These are phyloP conservation scores for Pseudogymnoascus pannorum DNA, from an alignment of 2,329 filamentous ascomycete genomes.

Conservation along the genomic window DNA sequence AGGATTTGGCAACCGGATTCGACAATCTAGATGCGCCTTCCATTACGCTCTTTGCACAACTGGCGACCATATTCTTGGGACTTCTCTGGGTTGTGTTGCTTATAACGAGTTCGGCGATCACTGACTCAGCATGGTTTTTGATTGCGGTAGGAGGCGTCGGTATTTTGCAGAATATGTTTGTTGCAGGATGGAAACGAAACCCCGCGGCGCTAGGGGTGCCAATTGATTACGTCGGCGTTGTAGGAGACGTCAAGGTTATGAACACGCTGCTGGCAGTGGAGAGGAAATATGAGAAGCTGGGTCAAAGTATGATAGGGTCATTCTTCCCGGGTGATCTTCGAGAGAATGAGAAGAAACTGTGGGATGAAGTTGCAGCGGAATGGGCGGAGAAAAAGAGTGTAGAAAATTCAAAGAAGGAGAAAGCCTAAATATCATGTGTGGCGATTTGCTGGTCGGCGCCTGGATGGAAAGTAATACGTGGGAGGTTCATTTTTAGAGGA, in stretches of 20 bases:
- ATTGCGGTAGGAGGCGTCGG: constrained; percentile 35
- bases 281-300: constrained; percentile 10
- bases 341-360: constrained; percentile 8
- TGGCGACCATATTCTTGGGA: constrained; percentile 23
- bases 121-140: constrained; percentile 35
- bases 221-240: constrained; percentile 4
- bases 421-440: background rate
- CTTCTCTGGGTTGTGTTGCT: constrained; percentile 35
- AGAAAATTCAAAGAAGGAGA: background rate
- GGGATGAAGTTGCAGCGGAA: constrained; percentile 5
- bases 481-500: background rate
- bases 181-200: constrained; percentile 27
- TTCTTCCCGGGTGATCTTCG: constrained; percentile 13
- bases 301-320: constrained; percentile 3
- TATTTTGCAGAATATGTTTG: constrained; percentile 34
- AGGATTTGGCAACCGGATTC: constrained; percentile 32
- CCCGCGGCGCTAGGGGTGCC: constrained; percentile 23
- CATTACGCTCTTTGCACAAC: background rate
- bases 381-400: background rate
- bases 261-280: constrained; percentile 8
- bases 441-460: background rate
- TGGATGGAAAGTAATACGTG: background rate
- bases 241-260: constrained; percentile 10
- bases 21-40: constrained; percentile 13
- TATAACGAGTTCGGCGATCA: constrained; percentile 32